These are phyloP conservation scores for Scutellaria barbata DNA, from an alignment of 257 asterid species.

Conservation along the genomic window DNA sequence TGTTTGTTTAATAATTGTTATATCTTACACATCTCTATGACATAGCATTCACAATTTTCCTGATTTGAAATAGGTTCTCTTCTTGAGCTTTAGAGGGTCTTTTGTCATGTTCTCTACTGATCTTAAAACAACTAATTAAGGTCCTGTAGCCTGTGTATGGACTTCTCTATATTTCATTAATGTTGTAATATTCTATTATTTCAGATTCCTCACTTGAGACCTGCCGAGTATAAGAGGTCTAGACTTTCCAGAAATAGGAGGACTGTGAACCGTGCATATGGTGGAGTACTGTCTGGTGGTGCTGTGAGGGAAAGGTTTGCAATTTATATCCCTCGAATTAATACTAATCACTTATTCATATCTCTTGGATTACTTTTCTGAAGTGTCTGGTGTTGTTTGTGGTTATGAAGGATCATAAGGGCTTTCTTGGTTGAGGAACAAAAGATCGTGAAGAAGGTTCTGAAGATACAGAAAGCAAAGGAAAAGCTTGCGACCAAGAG, in stretches of 20 bases:
- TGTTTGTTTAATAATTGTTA: too few relatives aligned
- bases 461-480: constrained; percentile 62
- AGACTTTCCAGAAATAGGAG: constrained; percentile 59
- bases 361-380: not conserved
- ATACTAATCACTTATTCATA: not conserved
- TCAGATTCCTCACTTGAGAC: constrained; percentile 68
- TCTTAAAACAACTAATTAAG: not conserved
- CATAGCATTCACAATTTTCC: too few relatives aligned
- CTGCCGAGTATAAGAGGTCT: constrained; percentile 65
- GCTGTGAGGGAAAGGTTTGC: constrained; percentile 62
- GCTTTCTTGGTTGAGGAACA: constrained; percentile 68
- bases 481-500: constrained; percentile 57
- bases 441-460: constrained; percentile 64
- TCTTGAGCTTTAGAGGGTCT: too few relatives aligned
- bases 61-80: too few relatives aligned
- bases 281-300: constrained; percentile 61
- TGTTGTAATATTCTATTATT: not conserved
- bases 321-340: not conserved
- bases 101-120: not conserved
- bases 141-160: not conserved
- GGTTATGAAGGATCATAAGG: constrained; percentile 49
- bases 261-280: constrained; percentile 66
- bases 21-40: too few relatives aligned
- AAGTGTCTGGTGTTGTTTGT: not conserved
- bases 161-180: not conserved